phyloP scores from a whole-genome alignment of 495 filamentous ascomycete species.

The Aspergillus panamensis region DNA sequence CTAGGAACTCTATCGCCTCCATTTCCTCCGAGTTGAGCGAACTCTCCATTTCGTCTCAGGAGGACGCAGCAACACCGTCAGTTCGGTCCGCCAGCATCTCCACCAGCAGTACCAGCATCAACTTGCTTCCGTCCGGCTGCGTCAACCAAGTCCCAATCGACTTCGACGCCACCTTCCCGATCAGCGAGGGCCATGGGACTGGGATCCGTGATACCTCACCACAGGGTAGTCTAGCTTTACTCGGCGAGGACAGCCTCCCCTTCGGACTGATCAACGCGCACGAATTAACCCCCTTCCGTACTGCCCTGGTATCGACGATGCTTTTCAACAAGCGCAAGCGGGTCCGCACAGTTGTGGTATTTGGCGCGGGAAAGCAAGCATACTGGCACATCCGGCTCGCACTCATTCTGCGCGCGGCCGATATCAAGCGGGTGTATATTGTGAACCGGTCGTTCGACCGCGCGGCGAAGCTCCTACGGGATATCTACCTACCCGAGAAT shows the following conservation, averaged over 20 bases:
- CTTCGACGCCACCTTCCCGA: conserved; percentile 28
- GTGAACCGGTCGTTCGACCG: conserved; percentile 70
- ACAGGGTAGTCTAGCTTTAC: conserved; percentile 72
- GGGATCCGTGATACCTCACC: conserved; percentile 59
- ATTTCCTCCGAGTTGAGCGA: conserved; percentile 42
- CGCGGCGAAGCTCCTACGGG: conserved; percentile 51
- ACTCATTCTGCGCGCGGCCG: conserved; percentile 65
- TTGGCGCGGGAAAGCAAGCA: conserved; percentile 88
- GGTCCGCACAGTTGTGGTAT: conserved; percentile 72
- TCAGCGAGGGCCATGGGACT: conserved; percentile 38
- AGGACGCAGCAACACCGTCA: conserved; percentile 18
- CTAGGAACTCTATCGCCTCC: conserved; percentile 35
- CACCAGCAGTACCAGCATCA: conserved; percentile 20
- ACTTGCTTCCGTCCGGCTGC: conserved; percentile 31
- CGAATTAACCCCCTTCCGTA: conserved; percentile 89
- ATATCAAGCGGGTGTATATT: conserved; percentile 74
- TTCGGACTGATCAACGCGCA: conserved; percentile 79
- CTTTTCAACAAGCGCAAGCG: conserved; percentile 66
- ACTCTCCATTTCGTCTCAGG: conserved; percentile 37
- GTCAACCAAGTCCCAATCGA: conserved; percentile 36
- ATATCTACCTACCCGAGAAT: conserved; percentile 53
- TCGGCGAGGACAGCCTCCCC: conserved; percentile 63
- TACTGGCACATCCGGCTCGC: conserved; percentile 90
- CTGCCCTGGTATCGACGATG: conserved; percentile 74
- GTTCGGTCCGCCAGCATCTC: neutral